Evolutionary conservation across 345 rosid genomes (phyloP).

Genomic region (Arabidopsis thaliana): TAIR10.1 NC_003070.9:1997001-1997500

Average conservation of each 20-base stretch:
- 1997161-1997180: constrained; percentile 6
- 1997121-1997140: not conserved
- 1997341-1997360: constrained; percentile 43
- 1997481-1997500: not conserved
- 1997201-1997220: constrained; percentile 6
- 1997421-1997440: constrained; percentile 4
- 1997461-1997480: not conserved
- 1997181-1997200: constrained; percentile 32
- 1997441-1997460: not conserved
- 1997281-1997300: constrained; percentile 17
- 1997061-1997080: constrained; percentile 14
- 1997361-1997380: constrained; percentile 39
- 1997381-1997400: constrained; percentile 8
- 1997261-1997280: not conserved
- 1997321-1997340: constrained; percentile 29
- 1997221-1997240: too few species aligned
- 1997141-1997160: not conserved
- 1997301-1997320: constrained; percentile 39
- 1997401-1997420: constrained; percentile 7
- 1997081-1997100: constrained; percentile 12
- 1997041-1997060: not conserved
- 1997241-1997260: too few species aligned
- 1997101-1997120: constrained; percentile 16
- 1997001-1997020: not conserved
- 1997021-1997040: not conserved